Percentiles rank a stretch among this genome's conserved stretches.
phyloP scores from a whole-genome alignment of 2,329 filamentous ascomycete genomes.

The Cladosporium sp. region DNA sequence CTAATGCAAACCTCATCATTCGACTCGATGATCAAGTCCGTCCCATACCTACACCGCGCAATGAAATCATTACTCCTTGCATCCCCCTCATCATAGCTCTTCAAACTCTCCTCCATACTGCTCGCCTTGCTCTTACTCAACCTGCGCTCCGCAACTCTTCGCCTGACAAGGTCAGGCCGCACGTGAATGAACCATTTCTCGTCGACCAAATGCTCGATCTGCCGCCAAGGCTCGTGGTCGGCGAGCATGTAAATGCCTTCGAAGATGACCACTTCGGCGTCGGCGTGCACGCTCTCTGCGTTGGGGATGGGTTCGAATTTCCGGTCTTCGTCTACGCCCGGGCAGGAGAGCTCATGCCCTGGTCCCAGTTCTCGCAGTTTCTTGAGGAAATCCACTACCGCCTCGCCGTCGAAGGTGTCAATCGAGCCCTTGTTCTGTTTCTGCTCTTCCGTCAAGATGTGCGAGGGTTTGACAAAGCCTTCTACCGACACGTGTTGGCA shows the following conservation, averaged over 20 bases:
- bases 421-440: constrained; percentile 2
- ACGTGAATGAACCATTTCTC: constrained; percentile 41
- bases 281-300: constrained; percentile 1
- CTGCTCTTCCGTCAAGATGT: constrained; percentile 3
- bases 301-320: constrained; percentile 7
- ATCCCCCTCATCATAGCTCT: constrained; percentile 10
- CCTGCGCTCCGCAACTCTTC: constrained; percentile 34
- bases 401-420: constrained; percentile 11
- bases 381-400: constrained; percentile 6
- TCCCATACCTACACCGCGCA: neutral
- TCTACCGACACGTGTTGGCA: constrained; percentile 10
- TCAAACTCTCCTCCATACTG: constrained; percentile 12
- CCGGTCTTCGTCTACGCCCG: constrained; percentile 5
- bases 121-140: constrained; percentile 4
- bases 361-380: constrained; percentile 8
- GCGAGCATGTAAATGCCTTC: constrained; percentile 28
- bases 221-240: constrained; percentile 31
- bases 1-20: constrained; percentile 7
- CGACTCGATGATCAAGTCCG: constrained; percentile 4
- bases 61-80: constrained; percentile 7
- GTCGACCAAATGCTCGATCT: constrained; percentile 35
- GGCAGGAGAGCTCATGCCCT: constrained; percentile 1
- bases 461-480: constrained; percentile 12
- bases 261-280: constrained; percentile 17
- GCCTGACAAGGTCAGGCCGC: constrained; percentile 32